These are phyloP conservation scores for Luvunga scandens DNA, from an alignment of 345 rosid genomes.

Conservation along the genomic window DNA sequence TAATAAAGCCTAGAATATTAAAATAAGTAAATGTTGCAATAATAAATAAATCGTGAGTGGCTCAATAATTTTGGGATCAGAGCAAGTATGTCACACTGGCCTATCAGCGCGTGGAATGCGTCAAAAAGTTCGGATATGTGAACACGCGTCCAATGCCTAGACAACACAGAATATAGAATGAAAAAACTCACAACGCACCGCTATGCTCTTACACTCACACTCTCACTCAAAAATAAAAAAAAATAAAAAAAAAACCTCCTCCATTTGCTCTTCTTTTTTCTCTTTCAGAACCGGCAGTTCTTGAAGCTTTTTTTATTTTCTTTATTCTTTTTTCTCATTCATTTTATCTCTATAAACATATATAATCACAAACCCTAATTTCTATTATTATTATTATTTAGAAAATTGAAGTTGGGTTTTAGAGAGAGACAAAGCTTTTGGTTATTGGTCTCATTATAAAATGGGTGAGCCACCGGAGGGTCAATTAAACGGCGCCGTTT, in stretches of 20 bases:
- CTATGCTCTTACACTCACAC: neutral
- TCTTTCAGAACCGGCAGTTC: neutral
- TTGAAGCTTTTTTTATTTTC: neutral
- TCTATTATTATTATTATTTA: neutral
- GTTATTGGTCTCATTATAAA: neutral
- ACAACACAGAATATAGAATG: neutral
- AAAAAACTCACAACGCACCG: neutral
- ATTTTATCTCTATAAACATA: neutral
- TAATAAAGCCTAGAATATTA: neutral
- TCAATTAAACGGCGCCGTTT: conserved; percentile 46
- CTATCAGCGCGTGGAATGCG: neutral
- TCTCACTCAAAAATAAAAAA: neutral
- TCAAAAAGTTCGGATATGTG: too few relatives aligned
- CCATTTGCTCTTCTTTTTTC: neutral
- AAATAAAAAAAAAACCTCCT: too few relatives aligned
- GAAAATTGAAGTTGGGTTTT: neutral
- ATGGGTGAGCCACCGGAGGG: conserved; percentile 61
- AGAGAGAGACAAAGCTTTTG: neutral
- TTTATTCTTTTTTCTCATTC: neutral
- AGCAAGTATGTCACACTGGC: neutral
- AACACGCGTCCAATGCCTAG: conserved; percentile 7
- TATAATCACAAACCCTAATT: neutral
- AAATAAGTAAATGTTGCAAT: neutral
- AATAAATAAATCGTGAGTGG: neutral
- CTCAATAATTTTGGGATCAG: neutral